Evolutionary conservation across 2,329 filamentous ascomycete species (phyloP), one percentile per base, ranked within the genome.

Genomic region (Penicillium brevicompactum): DNA sequence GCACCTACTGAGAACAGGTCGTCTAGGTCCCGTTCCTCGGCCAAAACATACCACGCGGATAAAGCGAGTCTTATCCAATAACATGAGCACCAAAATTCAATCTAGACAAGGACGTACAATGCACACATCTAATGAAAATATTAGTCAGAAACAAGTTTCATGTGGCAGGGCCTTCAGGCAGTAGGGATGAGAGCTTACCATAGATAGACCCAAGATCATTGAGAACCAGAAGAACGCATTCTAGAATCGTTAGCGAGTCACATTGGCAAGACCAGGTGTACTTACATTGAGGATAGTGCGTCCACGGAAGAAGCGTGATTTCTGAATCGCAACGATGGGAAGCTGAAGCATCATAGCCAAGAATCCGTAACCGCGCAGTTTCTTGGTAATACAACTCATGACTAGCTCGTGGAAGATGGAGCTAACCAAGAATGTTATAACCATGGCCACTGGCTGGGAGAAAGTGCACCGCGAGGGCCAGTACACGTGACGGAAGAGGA

Each of bases 361-460:
- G 70, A 97, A 96, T 9, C 93, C 94, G 70, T 97, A 99, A 11
- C 94, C 94, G 37, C 94, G 81, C 44, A 97, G 81, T 78, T 99
- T 97, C 80, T 97, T 93, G 24, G 92, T 97, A 71, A 99, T 97
- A 73, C 93, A 97, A 7, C 90, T 92, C 90, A 99, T 96, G 67
- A 99, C 90, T 54, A 99, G 83, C 75, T 99, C 94, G 71, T 97
- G 94, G 14, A 91, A 92, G 21, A 96, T 70, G 34, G 94, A 91
- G 56, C 88, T 92, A 67, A 97, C 89, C 54, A 97, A 77, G 70
- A 99, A 97, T 0, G 94, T 97, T 63, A 96, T 90, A 58, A 92
- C 77, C 24, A 92, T 97, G 24, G 94, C 92, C 53, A 88, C 80
- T 14, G 84, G 82, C 54, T 87, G 86, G 18, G 91, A 92, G 66